Conservation (phyloP, 2,329 filamentous ascomycete species). For the Penicillium sp. region DNA sequence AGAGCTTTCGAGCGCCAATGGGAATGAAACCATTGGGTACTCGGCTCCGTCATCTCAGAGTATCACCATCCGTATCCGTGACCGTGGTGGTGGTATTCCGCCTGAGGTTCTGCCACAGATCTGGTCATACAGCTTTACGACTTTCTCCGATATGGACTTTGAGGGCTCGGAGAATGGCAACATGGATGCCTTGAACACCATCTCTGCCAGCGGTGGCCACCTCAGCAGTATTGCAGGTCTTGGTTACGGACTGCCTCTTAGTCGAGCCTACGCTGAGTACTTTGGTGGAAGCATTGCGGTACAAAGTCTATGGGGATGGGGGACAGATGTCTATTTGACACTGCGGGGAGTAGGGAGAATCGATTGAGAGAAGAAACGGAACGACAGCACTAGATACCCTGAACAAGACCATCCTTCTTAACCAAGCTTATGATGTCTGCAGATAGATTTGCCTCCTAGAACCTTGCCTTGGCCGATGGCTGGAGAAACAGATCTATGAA, state of each 20-base stretch:
- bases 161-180: constrained; percentile 49
- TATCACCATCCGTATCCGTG: constrained; percentile 91
- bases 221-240: constrained; percentile 85
- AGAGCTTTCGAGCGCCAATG: constrained; percentile 26
- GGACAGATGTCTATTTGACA: constrained; percentile 64
- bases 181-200: constrained; percentile 69
- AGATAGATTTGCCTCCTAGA: constrained; percentile 6
- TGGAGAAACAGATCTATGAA: constrained; percentile 18
- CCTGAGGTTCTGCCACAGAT: constrained; percentile 81
- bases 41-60: constrained; percentile 60
- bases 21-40: constrained; percentile 31
- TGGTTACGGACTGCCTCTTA: constrained; percentile 87
- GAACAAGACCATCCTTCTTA: background rate
- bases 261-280: constrained; percentile 93
- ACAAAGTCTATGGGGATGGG: constrained; percentile 97
- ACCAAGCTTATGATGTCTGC: background rate
- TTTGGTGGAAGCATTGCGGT: constrained; percentile 93
- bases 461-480: background rate
- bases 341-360: constrained; percentile 58
- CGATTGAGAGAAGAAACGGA: constrained; percentile 21
- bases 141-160: constrained; percentile 70
- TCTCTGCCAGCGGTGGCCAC: constrained; percentile 68
- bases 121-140: constrained; percentile 97
- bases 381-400: constrained; percentile 3
- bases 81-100: constrained; percentile 89